Base-by-base conservation (phyloP, 306 rosid genomes). In the Vigna angularis region DNA sequence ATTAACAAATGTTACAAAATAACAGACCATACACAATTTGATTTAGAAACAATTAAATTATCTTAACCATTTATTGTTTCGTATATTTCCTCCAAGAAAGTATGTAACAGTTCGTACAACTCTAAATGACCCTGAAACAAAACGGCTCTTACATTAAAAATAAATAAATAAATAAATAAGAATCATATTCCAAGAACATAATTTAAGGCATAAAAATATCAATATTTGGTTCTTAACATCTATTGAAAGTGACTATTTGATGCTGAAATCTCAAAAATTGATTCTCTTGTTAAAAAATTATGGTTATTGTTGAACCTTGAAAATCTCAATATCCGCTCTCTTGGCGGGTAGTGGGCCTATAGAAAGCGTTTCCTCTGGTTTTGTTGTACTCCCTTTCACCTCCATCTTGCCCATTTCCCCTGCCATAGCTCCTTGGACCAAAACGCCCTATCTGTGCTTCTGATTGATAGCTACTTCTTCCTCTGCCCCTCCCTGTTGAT, bases 401-500 rank as follows among this genome's bases (percentile, higher is more conserved):
- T 51, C 91, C 88, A 14, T 86, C 90, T 62, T 81, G 77, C 34
- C 87, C 81, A 48, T 73, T 85, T 81, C 79, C 88, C 75, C 86
- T 86, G 20, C 81, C 85, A 83, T 65, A 82, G 80, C 72, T 59
- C 56, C 87, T 87, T 69, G 89, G 51, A 56, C 70, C 78, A 63
- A 81, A 89, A 73, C 88, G 94, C 13, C 86, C 88, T 73, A 83
- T 81, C 9, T 80, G 83, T 40, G 84, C 78, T 18, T 91, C 94
- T 72, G 78, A 17, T 62, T 89, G 93, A 78, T 88, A 88, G 84
- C 82, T 68, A 32, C 78, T 85, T 82, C 91, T 88, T 70, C 92
- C 94, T 83, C 92, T 89, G 70, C 97, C 94, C 86, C 97, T 86
- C 73, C 94, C 97, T 91, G 87, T 59, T 74, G 51, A 83, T 32